Conservation (phyloP, 1,139 yeast species). For the Debaryomyces sp. region DNA sequence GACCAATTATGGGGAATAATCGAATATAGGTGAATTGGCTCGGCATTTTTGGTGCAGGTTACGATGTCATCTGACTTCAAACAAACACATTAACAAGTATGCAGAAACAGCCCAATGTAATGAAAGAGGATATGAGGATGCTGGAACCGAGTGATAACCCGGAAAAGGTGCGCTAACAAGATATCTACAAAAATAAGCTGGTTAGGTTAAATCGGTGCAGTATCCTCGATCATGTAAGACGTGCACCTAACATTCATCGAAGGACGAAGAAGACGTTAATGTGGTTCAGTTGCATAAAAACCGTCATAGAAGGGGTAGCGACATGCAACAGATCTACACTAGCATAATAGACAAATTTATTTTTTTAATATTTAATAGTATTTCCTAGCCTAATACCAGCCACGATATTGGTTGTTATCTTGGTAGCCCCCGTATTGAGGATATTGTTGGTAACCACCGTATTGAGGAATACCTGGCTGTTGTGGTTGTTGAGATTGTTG, state of each 20-base stretch:
- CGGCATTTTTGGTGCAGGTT: background rate
- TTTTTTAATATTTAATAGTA: constrained; percentile 3
- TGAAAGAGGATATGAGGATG: background rate
- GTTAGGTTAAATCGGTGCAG: background rate
- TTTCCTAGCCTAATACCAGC: constrained; percentile 29
- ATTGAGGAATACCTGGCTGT: constrained; percentile 46
- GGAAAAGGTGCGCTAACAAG: background rate
- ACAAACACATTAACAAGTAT: background rate
- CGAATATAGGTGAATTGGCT: background rate
- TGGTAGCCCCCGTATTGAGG: constrained; percentile 54
- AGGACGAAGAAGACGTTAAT: background rate
- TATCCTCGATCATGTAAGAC: background rate
- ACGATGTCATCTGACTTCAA: background rate
- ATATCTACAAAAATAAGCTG: background rate
- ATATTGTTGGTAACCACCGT: constrained; percentile 51
- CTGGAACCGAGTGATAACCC: background rate
- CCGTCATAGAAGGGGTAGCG: background rate
- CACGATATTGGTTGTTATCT: constrained; percentile 46
- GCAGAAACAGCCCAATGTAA: background rate
- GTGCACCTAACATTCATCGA: background rate
- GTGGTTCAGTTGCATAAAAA: background rate
- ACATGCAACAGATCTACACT: background rate
- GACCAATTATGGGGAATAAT: background rate
- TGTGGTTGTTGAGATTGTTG: constrained; percentile 33
- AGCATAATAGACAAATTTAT: background rate